These are phyloP conservation scores for Aspergillus piperis DNA, from an alignment of 2,329 filamentous ascomycete genomes.

Conservation along the genomic window DNA sequence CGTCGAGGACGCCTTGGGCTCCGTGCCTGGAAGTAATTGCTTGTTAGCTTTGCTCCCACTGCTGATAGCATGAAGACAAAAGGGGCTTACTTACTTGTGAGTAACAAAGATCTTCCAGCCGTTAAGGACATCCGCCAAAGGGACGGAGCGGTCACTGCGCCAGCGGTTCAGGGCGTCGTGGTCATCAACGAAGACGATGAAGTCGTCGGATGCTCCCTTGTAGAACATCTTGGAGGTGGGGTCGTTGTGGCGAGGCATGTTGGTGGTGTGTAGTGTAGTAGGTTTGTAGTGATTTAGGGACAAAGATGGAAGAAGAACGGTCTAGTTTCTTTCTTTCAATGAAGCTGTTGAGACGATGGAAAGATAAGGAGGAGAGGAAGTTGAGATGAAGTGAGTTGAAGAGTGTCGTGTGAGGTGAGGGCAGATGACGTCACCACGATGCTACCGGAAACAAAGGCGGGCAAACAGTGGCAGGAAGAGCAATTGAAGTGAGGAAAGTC, in stretches of 20 bases:
- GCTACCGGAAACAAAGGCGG: slow-evolving; percentile 7
- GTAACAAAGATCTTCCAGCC: slow-evolving; percentile 88
- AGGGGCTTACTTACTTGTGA: slow-evolving; percentile 68
- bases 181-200: slow-evolving; percentile 57
- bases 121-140: slow-evolving; percentile 81
- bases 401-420: slow-evolving; percentile 15
- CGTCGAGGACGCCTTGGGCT: slow-evolving; percentile 75
- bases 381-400: not conserved
- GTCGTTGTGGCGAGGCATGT: slow-evolving; percentile 72
- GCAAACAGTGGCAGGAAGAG: not conserved
- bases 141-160: slow-evolving; percentile 75
- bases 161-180: slow-evolving; percentile 71
- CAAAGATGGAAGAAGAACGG: not conserved
- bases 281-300: slow-evolving; percentile 11
- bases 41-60: not conserved
- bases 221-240: slow-evolving; percentile 77
- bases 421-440: slow-evolving; percentile 26
- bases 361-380: not conserved
- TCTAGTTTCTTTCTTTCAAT: not conserved
- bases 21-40: slow-evolving; percentile 64
- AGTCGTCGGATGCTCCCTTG: slow-evolving; percentile 73
- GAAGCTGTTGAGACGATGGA: not conserved
- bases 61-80: not conserved
- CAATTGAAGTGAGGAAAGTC: not conserved
- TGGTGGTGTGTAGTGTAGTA: slow-evolving; percentile 7